A percentile compares a stretch with the other conserved stretches of the same genome.
These are phyloP conservation scores for Corniculantispora saksenae DNA, from an alignment of 2,329 filamentous ascomycete genomes.

Conservation along the genomic window DNA sequence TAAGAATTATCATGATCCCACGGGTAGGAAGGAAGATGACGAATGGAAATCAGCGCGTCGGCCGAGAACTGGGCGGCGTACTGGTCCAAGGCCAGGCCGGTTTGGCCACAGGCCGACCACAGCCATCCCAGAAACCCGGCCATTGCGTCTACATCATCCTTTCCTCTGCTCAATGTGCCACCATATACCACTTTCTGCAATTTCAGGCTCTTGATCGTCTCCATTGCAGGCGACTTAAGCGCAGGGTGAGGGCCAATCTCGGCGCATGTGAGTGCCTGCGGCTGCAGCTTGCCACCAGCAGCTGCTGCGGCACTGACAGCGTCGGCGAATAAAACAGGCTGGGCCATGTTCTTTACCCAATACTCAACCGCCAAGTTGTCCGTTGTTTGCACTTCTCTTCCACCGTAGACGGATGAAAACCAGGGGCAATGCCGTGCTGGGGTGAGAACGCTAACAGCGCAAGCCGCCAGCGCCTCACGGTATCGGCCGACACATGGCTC, in stretches of 20 bases:
- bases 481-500: neutral
- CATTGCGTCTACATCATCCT: slow-evolving; percentile 2
- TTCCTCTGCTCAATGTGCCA: neutral
- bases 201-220: slow-evolving; percentile 27
- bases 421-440: neutral
- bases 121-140: neutral
- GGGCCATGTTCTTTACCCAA: slow-evolving; percentile 18
- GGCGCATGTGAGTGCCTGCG: neutral
- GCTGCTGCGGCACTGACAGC: neutral
- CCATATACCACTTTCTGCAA: neutral
- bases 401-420: slow-evolving; percentile 11
- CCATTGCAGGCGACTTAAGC: slow-evolving; percentile 34
- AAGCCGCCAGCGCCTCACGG: neutral
- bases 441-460: neutral
- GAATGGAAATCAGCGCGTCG: neutral
- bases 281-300: neutral
- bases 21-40: neutral
- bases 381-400: neutral
- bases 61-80: slow-evolving; percentile 2
- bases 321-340: slow-evolving; percentile 14
- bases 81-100: neutral
- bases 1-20: slow-evolving; percentile 13
- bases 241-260: slow-evolving; percentile 28
- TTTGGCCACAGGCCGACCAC: slow-evolving; percentile 1
- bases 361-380: neutral